Conservation (phyloP, 257 asterid species). For the Sherardia arvensis region DNA sequence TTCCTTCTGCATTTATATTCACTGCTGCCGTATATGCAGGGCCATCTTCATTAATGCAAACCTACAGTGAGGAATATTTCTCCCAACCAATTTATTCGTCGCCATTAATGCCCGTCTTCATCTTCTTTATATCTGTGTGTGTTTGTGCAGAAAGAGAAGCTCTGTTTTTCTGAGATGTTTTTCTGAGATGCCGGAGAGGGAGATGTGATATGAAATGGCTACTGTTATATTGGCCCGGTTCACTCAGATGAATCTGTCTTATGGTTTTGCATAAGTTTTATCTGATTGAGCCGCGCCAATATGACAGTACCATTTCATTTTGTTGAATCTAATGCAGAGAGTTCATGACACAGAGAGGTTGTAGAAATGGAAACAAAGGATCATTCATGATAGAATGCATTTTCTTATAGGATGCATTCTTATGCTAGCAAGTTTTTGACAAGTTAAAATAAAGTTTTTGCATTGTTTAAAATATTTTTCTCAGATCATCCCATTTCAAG, state of each 20-base stretch:
- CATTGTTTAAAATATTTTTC: too few species aligned
- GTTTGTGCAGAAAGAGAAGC: too few species aligned
- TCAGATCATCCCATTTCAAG: too few species aligned
- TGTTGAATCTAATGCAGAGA: too few species aligned
- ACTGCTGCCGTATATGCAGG: not conserved
- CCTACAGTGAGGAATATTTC: not conserved
- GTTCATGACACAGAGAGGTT: too few species aligned
- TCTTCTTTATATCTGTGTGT: not conserved
- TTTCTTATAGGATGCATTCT: too few species aligned
- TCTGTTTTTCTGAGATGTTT: not conserved
- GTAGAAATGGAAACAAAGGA: too few species aligned
- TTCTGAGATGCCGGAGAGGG: not conserved
- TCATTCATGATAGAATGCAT: too few species aligned
- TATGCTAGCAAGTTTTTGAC: too few species aligned
- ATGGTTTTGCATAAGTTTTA: not conserved
- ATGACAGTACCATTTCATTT: slow-evolving; percentile 35
- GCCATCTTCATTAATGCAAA: too few species aligned
- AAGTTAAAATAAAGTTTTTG: too few species aligned
- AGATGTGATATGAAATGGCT: slow-evolving; percentile 28
- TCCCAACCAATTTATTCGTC: not conserved
- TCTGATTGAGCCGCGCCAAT: slow-evolving; percentile 69
- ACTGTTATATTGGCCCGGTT: slow-evolving; percentile 52
- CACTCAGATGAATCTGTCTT: slow-evolving; percentile 31
- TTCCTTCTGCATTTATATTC: not conserved
- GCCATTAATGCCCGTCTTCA: not conserved